Base-by-base conservation (phyloP, 139 green algal species). In the Micractinium conductrix region DNA sequence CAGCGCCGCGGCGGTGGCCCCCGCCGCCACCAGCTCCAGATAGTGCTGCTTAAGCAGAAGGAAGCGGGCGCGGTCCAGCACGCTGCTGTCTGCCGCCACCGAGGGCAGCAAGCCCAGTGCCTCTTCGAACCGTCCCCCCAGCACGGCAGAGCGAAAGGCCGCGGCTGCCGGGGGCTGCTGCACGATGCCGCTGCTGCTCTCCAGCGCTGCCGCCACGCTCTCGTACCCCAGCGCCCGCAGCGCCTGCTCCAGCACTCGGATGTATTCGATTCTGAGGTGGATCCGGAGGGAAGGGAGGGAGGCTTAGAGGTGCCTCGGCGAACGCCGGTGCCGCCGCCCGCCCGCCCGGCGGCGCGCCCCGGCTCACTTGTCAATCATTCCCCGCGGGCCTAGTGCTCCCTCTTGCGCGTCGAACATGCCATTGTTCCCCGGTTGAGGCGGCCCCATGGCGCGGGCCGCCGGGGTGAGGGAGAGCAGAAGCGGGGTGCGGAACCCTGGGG, bases 181-280 rank as follows among this genome's bases (percentile, higher is more conserved):
- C 21, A 88, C 48, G 35, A 91, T 38, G 37, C 87, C 84, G 2
- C 21, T 43, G 38, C 28, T 80, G 22, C 79, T 50, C 78, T 96
- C 92, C 26, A 96, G 73, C 30, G 88, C 37, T 22, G 10, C n/a
- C 17, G 87, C 87, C 30, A 91, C 84, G 8, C 78, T 83, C 19
- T 50, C 19, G 50, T 93, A 97, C 16, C 94, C 94, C 33, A 98
- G 88, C 0, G 86, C 69, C 8, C 86, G 67, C 43, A 98, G 72
- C 9, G 91, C 89, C 76, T 98, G 94, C 83, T 96, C 85, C 30
- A 98, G 72, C 0, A 98, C 69, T 8, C 95, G 87, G 1, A 98
- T 82, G 58, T 93, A 98, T 80, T 98, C 94, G 0, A 16, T 17
- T 35, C 84, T 65, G 78, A 33, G 35, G 22, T 4, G 0, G 8